Base-by-base conservation (phyloP, 2,329 filamentous ascomycete species). In the Aureobasidium subglaciale region DNA sequence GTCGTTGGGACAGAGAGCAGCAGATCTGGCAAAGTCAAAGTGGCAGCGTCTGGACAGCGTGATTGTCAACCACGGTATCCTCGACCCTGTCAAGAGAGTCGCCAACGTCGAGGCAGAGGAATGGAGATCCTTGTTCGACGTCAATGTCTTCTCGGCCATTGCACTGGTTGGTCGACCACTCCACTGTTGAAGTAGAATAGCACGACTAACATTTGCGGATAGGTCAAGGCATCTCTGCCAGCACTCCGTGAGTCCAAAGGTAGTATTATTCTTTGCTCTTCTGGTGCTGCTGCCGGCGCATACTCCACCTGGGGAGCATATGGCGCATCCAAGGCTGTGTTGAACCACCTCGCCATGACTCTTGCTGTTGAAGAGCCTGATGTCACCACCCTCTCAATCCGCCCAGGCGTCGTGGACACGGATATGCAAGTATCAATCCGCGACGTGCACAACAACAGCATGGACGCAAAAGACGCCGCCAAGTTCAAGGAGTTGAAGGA, bases 341-440 rank as follows among this genome's bases (percentile, higher is more conserved):
- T 93, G 64, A 95, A 95, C 68, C 88, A 92, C 62, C 73, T 96
- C 5, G 84, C 85, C 1, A 72, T 79, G 38, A 89, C 91, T 32
- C 70, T 96, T 32, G 82, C 82, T 0, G 77, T 78, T 1, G 91
- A 96, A 67, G 91, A 96, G 69, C 83, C 86, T 1, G 77, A 84
- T 13, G 83, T 96, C 41, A 87, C 81, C 0, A 84, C 82, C 11
- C 72, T 96, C 0, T 78, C 88, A 0, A 75, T 96, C 30, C 78
- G 85, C 4, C 91, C 91, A 0, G 91, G 91, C 2, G 83, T 88
- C 42, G 86, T 95, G 7, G 87, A 96, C 66, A 96, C 91, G 0
- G 86, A 86, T 50, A 96, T 96, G 91, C 91, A 96, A 69, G 78
- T 78, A n/a, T 80, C 87, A 56, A 81, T 99, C 56, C 78, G 93